phyloP scores from a whole-genome alignment of 2,329 filamentous ascomycete genomes.

The Trichocomaceae sp. region DNA sequence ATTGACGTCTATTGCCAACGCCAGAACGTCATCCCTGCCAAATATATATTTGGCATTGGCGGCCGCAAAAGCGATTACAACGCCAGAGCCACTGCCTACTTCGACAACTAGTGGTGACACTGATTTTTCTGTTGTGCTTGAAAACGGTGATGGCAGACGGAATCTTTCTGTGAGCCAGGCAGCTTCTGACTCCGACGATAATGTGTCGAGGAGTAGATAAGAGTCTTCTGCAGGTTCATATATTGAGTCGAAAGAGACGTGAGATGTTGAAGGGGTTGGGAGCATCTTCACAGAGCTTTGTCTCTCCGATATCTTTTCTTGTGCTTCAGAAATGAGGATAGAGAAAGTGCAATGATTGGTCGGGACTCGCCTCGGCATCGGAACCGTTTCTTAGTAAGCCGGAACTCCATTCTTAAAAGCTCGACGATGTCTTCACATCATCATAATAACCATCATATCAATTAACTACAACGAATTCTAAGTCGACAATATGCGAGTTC shows the following conservation, averaged over 20 bases:
- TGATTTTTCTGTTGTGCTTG: background rate
- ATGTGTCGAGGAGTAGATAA: conserved; percentile 84
- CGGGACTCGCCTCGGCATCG: conserved; percentile 12
- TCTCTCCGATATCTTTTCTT: too few species aligned
- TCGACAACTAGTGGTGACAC: conserved; percentile 62
- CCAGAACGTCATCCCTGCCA: conserved; percentile 61
- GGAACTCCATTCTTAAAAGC: background rate
- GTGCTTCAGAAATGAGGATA: too few species aligned
- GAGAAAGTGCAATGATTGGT: conserved; percentile 13
- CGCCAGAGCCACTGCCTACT: conserved; percentile 83
- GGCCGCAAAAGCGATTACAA: conserved; percentile 82
- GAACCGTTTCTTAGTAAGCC: background rate
- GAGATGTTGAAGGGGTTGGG: conserved; percentile 85
- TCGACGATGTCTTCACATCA: background rate
- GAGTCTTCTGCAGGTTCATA: conserved; percentile 97
- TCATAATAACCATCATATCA: background rate
- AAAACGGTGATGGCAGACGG: conserved; percentile 10
- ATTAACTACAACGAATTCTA: background rate
- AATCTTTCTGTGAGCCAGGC: conserved; percentile 64
- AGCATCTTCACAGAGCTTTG: conserved; percentile 64
- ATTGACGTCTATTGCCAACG: conserved; percentile 79
- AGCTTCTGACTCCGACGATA: conserved; percentile 65
- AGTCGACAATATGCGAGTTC: conserved; percentile 27
- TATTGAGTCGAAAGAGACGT: conserved; percentile 79
- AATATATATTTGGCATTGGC: conserved; percentile 69